Conservation (phyloP, 805 yeast genomes). For the Candida coquimbonensis region DNA sequence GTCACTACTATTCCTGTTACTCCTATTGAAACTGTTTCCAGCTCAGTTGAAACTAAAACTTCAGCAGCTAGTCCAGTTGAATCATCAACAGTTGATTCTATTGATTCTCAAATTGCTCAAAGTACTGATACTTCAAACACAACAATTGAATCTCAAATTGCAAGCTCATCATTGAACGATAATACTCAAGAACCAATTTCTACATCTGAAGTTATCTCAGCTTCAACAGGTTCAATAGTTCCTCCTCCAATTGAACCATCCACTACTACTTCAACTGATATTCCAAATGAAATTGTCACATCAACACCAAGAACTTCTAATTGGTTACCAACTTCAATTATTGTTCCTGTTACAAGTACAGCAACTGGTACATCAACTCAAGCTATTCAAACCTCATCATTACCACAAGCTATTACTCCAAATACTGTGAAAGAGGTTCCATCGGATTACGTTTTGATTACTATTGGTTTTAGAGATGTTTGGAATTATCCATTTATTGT, state of each 20-base stretch:
- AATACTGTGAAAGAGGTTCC: slow-evolving; percentile 33
- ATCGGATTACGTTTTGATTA: slow-evolving; percentile 48
- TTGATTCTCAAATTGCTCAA: neutral
- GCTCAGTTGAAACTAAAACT: neutral
- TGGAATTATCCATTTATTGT: slow-evolving; percentile 85
- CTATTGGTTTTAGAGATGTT: slow-evolving; percentile 70
- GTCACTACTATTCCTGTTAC: neutral
- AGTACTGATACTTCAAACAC: neutral
- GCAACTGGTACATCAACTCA: slow-evolving; percentile 17
- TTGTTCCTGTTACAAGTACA: slow-evolving; percentile 28
- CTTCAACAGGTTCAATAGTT: neutral
- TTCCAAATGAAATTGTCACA: neutral
- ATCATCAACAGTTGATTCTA: neutral
- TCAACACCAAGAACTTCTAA: slow-evolving; percentile 14
- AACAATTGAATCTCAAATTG: too few species aligned
- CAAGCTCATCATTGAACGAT: too few species aligned
- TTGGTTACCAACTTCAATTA: slow-evolving; percentile 40
- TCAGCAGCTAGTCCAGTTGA: neutral
- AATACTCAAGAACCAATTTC: neutral
- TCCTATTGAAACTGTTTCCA: neutral
- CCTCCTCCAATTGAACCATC: neutral
- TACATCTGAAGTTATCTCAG: neutral
- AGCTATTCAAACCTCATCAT: slow-evolving; percentile 38
- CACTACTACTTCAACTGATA: neutral
- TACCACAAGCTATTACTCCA: slow-evolving; percentile 82